Evolutionary conservation across 768 basidiomycete genomes (phyloP).

Genomic region (Podaxis sp.): DNA sequence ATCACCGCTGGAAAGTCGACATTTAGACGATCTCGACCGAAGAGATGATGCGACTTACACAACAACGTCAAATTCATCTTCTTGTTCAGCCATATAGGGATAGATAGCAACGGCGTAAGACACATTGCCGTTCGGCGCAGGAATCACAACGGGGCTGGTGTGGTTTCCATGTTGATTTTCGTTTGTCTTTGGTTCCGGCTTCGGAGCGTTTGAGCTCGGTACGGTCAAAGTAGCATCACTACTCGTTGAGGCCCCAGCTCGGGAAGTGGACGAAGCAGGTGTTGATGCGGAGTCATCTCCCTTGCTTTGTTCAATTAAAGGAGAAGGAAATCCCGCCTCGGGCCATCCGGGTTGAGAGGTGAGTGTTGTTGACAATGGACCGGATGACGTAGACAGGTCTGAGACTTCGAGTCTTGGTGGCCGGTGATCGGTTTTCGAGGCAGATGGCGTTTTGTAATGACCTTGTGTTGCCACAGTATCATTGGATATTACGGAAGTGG

Average conservation of each 20-base stretch:
- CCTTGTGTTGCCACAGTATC: slow-evolving; percentile 41
- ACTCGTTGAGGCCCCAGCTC: slow-evolving; percentile 20
- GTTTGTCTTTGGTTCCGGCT: slow-evolving; percentile 16
- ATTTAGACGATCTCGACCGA: slow-evolving; percentile 6
- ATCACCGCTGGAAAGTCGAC: slow-evolving; percentile 57
- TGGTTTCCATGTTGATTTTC: slow-evolving; percentile 11
- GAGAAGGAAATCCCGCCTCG: slow-evolving; percentile 59
- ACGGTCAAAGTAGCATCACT: slow-evolving; percentile 27
- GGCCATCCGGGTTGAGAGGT: slow-evolving; percentile 75
- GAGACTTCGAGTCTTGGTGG: slow-evolving; percentile 71
- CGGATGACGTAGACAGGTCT: slow-evolving; percentile 46
- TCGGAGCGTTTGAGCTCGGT: slow-evolving; percentile 14
- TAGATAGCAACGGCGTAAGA: slow-evolving; percentile 98
- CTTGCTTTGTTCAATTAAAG: slow-evolving; percentile 35
- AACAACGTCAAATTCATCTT: slow-evolving; percentile 96
- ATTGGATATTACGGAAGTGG: slow-evolving; percentile 49
- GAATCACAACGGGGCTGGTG: slow-evolving; percentile 23
- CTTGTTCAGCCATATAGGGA: slow-evolving; percentile 97
- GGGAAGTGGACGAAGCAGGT: slow-evolving; percentile 32
- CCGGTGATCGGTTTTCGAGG: slow-evolving; percentile 41
- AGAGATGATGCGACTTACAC: slow-evolving; percentile 54
- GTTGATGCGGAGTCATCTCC: slow-evolving; percentile 37
- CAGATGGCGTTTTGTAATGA: slow-evolving; percentile 36
- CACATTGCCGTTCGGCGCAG: slow-evolving; percentile 42
- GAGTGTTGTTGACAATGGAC: slow-evolving; percentile 51